Evolutionary conservation across 1,139 yeast species (phyloP), one percentile per base, ranked within the genome.

Genomic region (Candida tropicalis): DNA sequence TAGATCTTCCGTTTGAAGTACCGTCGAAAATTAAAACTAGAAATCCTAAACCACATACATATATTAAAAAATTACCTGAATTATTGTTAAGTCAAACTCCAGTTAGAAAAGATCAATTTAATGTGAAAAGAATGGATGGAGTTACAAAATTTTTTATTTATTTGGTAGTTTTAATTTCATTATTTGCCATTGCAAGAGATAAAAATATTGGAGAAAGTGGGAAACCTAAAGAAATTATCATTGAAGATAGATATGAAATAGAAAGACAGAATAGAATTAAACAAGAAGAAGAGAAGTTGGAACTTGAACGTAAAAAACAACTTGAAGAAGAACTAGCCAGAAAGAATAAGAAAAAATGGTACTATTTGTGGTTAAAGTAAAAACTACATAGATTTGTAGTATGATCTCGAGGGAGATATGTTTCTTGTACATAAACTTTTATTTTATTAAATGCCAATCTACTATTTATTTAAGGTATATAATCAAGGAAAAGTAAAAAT

Each of bases 1-100:
- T 61, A 37, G 88, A 82, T 57, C 63, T 82, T 40, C 86, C 87
- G 2, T 82, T 82, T 52, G 57, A 56, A n/a, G 49, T 66, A 7
- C 80, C 81, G 2, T 60, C 75, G 3, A 50, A 65, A 40, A 23
- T 59, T 24, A 57, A 47, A 38, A 57, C 52, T 13, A 41, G 60
- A 5, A 45, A 45, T 12, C 70, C 77, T 0, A 44, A 49, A 1
- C 49, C 56, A 0, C 56, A 58, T 2, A 61, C 66, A 1, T 49
- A 43, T 3, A 53, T 67, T 4, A 54, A 54, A 24, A 68, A 69
- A 27, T 53, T 63, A 8, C 70, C 73, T 0, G 70, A 77, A 23
- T 71, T 79, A 24, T 74, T 77, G 44, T 68, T 81, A 35, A 65
- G 76, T 49, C 68, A 73, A 59, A 62, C 81, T 0, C 48, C 44